These are phyloP conservation scores for Aquilaria sinensis DNA, from an alignment of 345 rosid species.

Conservation along the genomic window DNA sequence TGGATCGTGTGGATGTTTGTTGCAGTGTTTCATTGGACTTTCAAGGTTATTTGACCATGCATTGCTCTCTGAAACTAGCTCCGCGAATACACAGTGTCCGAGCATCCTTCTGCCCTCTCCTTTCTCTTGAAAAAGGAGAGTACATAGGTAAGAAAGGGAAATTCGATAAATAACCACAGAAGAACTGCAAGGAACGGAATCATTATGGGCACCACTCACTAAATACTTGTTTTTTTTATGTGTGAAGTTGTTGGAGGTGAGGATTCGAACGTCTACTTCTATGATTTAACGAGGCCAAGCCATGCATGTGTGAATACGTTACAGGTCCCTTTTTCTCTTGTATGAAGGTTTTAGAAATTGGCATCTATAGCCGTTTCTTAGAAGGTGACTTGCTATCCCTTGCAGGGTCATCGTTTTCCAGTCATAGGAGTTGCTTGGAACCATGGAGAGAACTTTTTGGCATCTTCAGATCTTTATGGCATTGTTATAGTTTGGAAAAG, in stretches of 20 bases:
- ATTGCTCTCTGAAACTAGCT: conserved; percentile 76
- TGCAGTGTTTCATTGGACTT: conserved; percentile 78
- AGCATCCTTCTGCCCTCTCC: conserved; percentile 86
- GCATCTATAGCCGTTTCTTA: background rate
- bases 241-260: conserved; percentile 83
- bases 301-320: conserved; percentile 93
- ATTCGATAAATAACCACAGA: too few species aligned
- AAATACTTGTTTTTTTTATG: conserved; percentile 1
- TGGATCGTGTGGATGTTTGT: conserved; percentile 13
- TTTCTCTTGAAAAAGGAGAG: conserved; percentile 92
- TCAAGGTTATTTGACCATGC: conserved; percentile 78
- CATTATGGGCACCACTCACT: too few species aligned
- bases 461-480: conserved; percentile 91
- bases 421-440: conserved; percentile 88
- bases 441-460: conserved; percentile 93
- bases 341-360: background rate
- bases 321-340: conserved; percentile 43
- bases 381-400: background rate
- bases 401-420: conserved; percentile 93
- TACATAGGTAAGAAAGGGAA: conserved; percentile 50
- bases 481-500: conserved; percentile 97
- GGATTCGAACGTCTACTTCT: conserved; percentile 91
- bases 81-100: conserved; percentile 64
- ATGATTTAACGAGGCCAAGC: conserved; percentile 79
- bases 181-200: too few species aligned